phyloP scores from a whole-genome alignment of 495 filamentous ascomycete species.

The Hyaloscypha hepaticicola region DNA sequence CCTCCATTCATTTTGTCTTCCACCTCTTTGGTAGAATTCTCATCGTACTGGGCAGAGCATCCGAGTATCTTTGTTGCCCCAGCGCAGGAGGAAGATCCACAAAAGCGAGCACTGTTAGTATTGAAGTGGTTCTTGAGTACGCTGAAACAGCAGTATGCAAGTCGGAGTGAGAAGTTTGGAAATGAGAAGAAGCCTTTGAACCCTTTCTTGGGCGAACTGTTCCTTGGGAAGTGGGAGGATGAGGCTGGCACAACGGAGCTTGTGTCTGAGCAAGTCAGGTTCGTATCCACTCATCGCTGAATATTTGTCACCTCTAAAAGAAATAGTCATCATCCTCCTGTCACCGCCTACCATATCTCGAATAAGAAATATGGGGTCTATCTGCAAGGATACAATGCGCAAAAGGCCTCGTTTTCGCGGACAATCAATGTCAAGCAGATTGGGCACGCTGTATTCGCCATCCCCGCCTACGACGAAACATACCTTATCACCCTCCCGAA shows the following conservation, averaged over 20 bases:
- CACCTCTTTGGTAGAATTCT: conserved; percentile 92
- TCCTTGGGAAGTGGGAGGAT: conserved; percentile 69
- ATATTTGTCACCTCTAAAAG: conserved; percentile 32
- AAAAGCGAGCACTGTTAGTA: conserved; percentile 83
- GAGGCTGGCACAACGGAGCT: conserved; percentile 66
- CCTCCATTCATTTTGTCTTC: conserved; percentile 95
- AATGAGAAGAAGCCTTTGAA: conserved; percentile 99
- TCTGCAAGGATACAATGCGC: conserved; percentile 95
- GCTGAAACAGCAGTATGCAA: conserved; percentile 85
- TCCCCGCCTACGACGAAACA: conserved; percentile 68
- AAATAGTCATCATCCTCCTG: conserved; percentile 95
- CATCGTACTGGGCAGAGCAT: conserved; percentile 96
- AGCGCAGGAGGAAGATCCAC: conserved; percentile 77
- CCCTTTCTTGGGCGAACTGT: conserved; percentile 88
- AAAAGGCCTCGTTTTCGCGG: conserved; percentile 91
- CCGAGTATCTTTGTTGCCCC: conserved; percentile 86
- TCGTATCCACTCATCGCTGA: conserved; percentile 16
- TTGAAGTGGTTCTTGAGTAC: conserved; percentile 98
- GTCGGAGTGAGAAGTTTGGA: conserved; percentile 78
- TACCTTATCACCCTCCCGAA: conserved; percentile 92
- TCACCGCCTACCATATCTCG: conserved; percentile 90
- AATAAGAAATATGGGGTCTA: conserved; percentile 82
- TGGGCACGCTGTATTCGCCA: conserved; percentile 81
- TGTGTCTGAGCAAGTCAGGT: conserved; percentile 81
- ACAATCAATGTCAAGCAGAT: conserved; percentile 98